A percentile compares a stretch with the other conserved stretches of the same genome.
These are phyloP conservation scores for Aspergillus indologenus DNA, from an alignment of 495 filamentous ascomycete species.

Conservation along the genomic window DNA sequence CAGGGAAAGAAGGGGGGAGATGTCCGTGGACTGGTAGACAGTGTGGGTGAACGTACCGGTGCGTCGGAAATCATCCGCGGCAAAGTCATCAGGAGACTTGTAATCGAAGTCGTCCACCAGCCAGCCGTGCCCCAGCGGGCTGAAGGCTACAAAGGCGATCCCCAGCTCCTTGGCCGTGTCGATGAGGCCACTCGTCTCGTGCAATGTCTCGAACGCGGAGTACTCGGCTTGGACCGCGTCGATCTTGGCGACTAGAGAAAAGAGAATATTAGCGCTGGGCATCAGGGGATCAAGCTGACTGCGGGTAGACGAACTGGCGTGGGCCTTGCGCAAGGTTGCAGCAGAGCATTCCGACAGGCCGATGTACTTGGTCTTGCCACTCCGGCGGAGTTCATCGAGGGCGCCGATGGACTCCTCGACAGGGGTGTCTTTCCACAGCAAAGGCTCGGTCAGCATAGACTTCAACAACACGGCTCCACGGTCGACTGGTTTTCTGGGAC, in stretches of 20 bases:
- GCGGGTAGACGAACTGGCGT: conserved; percentile 35
- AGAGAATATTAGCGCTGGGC: too few relatives aligned
- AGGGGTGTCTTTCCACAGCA: conserved; percentile 51
- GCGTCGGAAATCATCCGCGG: conserved; percentile 42
- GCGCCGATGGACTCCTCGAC: conserved; percentile 46
- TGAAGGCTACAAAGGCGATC: conserved; percentile 44
- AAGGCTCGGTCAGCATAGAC: too few relatives aligned
- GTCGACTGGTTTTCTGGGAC: too few relatives aligned
- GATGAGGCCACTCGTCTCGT: conserved; percentile 41
- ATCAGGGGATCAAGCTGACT: too few relatives aligned
- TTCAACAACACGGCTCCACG: too few relatives aligned
- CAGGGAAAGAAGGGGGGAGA: neutral
- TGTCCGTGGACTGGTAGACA: too few relatives aligned
- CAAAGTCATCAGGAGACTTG: conserved; percentile 44
- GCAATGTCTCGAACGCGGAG: conserved; percentile 49
- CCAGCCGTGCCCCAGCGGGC: conserved; percentile 47
- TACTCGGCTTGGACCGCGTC: conserved; percentile 51
- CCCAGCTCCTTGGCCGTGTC: conserved; percentile 41
- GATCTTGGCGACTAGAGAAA: conserved; percentile 50
- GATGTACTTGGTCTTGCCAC: conserved; percentile 48
- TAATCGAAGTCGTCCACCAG: conserved; percentile 43
- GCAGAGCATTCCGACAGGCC: conserved; percentile 47
- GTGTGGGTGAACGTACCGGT: conserved; percentile 23
- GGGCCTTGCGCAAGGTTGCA: conserved; percentile 41
- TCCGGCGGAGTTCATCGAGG: conserved; percentile 43